These are phyloP conservation scores for Thamnidium elegans DNA, from an alignment of 192 early-diverging fungal species.

Conservation along the genomic window DNA sequence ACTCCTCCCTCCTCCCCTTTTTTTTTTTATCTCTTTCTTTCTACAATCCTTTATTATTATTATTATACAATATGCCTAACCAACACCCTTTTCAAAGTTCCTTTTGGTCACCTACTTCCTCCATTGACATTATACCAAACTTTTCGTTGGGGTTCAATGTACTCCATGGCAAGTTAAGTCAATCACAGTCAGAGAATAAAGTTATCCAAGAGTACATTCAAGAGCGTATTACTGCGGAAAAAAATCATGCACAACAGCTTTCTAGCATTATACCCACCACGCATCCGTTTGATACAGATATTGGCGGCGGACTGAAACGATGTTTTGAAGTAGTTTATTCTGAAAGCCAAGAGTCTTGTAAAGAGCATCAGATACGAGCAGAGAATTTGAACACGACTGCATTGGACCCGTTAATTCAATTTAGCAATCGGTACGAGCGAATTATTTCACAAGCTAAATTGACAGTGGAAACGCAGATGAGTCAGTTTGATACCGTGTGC, in stretches of 20 bases:
- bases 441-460: constrained; percentile 9
- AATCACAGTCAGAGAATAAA: constrained; percentile 49
- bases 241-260: constrained; percentile 32
- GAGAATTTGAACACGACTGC: constrained; percentile 39
- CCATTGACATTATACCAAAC: constrained; percentile 29
- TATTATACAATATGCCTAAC: not conserved
- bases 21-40: not conserved
- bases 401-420: constrained; percentile 18
- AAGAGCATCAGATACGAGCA: constrained; percentile 42
- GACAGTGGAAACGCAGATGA: constrained; percentile 15
- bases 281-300: constrained; percentile 40
- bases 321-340: constrained; percentile 47
- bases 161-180: constrained; percentile 49
- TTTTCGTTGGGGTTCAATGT: constrained; percentile 44
- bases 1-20: too few relatives aligned
- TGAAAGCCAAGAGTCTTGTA: constrained; percentile 44
- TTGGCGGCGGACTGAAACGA: constrained; percentile 44
- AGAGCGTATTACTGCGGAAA: constrained; percentile 42
- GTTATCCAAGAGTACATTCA: constrained; percentile 46
- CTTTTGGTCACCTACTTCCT: constrained; percentile 24
- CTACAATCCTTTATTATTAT: not conserved
- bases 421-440: constrained; percentile 15
- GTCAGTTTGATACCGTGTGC: constrained; percentile 1
- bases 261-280: constrained; percentile 1
- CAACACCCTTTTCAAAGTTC: constrained; percentile 24